Evolutionary conservation across 2,329 filamentous ascomycete species (phyloP).

Genomic region (Colletotrichum brevisporum): DNA sequence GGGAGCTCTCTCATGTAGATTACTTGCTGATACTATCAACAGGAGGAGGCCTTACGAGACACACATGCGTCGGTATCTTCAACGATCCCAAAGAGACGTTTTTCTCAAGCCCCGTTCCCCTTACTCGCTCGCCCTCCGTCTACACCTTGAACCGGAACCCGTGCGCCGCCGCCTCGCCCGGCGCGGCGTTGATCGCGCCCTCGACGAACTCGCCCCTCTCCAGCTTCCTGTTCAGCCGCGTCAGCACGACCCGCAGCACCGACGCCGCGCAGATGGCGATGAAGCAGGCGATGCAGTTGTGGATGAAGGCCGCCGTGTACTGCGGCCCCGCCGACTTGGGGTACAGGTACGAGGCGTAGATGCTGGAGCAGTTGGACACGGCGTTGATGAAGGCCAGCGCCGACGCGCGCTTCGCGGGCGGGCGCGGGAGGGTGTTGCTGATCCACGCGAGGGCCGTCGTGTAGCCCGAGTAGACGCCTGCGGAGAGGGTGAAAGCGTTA

Average conservation of each 20-base stretch:
- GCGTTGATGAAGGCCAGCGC: conserved; percentile 84
- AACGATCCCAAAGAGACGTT: too few relatives aligned
- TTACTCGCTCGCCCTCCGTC: neutral
- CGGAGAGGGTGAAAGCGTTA: neutral
- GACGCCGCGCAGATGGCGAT: conserved; percentile 76
- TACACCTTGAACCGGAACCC: conserved; percentile 78
- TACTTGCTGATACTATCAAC: too few relatives aligned
- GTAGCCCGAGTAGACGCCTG: conserved; percentile 56
- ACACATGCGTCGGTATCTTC: too few relatives aligned
- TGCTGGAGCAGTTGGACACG: conserved; percentile 59
- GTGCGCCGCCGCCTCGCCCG: conserved; percentile 69
- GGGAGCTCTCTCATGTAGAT: too few relatives aligned
- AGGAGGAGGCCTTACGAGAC: too few relatives aligned
- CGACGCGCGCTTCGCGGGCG: conserved; percentile 78
- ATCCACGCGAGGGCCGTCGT: conserved; percentile 81
- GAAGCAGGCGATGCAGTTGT: conserved; percentile 76
- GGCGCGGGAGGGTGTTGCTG: conserved; percentile 79
- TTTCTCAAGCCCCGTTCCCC: neutral
- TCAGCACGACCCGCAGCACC: conserved; percentile 73
- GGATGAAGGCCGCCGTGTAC: conserved; percentile 72
- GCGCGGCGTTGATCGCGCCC: conserved; percentile 69
- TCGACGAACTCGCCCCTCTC: conserved; percentile 72
- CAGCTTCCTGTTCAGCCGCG: conserved; percentile 77
- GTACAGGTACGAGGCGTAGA: conserved; percentile 80
- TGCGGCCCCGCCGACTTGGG: conserved; percentile 60